phyloP scores from a whole-genome alignment of 176 grass and related monocot genomes.

The Aegilops sharonensis region DNA sequence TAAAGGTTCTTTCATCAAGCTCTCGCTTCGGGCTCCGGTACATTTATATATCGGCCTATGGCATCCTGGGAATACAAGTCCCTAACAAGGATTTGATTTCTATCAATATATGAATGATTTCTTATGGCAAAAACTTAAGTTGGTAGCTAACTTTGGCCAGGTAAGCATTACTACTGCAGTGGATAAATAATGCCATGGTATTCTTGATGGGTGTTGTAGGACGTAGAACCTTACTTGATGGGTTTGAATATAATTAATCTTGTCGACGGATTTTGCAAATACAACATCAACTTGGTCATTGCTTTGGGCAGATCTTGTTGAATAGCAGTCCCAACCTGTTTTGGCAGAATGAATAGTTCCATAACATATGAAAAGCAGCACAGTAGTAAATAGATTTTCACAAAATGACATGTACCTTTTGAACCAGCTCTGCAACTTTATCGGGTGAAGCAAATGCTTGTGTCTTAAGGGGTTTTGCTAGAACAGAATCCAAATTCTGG shows the following conservation, averaged over 20 bases:
- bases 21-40: neutral
- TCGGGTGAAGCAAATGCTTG: constrained; percentile 97
- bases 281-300: constrained; percentile 85
- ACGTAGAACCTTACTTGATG: constrained; percentile 68
- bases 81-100: neutral
- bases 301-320: constrained; percentile 78
- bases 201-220: neutral
- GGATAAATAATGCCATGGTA: neutral
- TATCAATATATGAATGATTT: neutral
- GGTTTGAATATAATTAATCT: constrained; percentile 97
- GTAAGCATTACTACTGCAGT: neutral
- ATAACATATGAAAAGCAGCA: neutral
- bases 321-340: constrained; percentile 64
- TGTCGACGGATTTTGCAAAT: constrained; percentile 94
- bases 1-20: neutral
- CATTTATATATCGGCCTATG: too few species aligned
- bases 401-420: constrained; percentile 58
- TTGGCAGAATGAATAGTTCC: neutral
- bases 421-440: constrained; percentile 90
- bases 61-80: neutral
- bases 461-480: constrained; percentile 86
- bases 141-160: neutral
- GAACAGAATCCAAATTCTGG: constrained; percentile 89
- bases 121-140: neutral
- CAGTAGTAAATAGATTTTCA: neutral